phyloP scores from a whole-genome alignment of 2,329 filamentous ascomycete genomes.

The Botrytis elliptica region DNA sequence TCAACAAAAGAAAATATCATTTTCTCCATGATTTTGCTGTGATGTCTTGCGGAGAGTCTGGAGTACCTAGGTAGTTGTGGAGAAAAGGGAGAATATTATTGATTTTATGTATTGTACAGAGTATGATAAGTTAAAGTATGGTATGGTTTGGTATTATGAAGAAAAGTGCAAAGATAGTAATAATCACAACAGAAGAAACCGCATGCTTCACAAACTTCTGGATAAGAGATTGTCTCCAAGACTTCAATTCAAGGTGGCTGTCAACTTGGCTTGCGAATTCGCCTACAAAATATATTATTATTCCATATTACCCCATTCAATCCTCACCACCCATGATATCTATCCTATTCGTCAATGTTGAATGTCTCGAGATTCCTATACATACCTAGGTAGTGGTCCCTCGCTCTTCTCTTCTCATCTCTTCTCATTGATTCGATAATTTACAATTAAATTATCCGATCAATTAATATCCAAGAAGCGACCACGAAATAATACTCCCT shows the following conservation, averaged over 20 bases:
- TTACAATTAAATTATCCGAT: background rate
- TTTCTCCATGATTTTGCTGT: background rate
- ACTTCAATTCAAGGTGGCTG: background rate
- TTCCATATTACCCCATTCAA: background rate
- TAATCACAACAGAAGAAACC: background rate
- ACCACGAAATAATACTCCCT: background rate
- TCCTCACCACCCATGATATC: background rate
- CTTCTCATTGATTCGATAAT: background rate
- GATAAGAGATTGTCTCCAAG: background rate
- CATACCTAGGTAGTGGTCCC: background rate
- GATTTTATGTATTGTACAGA: background rate
- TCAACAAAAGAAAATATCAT: background rate
- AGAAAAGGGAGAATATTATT: background rate
- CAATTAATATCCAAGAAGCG: background rate
- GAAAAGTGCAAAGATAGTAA: background rate
- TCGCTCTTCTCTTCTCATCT: background rate
- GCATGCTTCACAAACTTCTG: too few relatives aligned
- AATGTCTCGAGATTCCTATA: background rate
- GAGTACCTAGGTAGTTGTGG: background rate
- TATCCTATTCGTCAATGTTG: background rate
- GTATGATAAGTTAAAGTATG: too few relatives aligned
- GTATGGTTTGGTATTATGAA: background rate
- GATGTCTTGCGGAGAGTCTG: constrained; percentile 5
- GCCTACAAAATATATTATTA: too few relatives aligned
- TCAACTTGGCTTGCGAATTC: background rate